A percentile compares a stretch with the other conserved stretches of the same genome.
Conservation (phyloP, 257 asterid species). For the Solanum clarkiae region DNA sequence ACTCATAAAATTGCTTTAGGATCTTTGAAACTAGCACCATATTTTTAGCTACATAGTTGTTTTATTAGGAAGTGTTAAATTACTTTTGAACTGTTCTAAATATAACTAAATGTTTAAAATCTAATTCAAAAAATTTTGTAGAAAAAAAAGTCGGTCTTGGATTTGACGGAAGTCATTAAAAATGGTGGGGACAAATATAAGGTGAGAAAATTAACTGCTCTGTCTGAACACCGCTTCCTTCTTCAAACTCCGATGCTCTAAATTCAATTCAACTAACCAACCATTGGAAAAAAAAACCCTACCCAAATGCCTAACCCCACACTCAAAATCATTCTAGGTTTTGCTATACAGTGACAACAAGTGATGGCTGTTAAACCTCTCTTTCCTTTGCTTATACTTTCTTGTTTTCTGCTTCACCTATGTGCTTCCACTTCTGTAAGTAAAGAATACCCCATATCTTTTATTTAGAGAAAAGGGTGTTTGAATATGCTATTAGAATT, state of each 20-base stretch:
- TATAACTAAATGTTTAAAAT: not conserved
- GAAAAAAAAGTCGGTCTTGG: not conserved
- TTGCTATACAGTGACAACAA: not conserved
- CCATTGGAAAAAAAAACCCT: not conserved
- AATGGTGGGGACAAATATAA: not conserved
- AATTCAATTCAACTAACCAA: not conserved
- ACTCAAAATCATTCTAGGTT: constrained; percentile 2
- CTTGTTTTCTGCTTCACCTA: constrained; percentile 17
- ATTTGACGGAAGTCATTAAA: not conserved
- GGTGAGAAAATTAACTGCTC: not conserved
- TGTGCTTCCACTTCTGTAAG: constrained; percentile 35
- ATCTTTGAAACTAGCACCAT: too few species aligned
- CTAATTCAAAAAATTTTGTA: not conserved
- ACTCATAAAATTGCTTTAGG: too few species aligned
- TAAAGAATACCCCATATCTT: not conserved
- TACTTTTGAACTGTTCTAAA: too few species aligned
- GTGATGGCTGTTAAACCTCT: constrained; percentile 13
- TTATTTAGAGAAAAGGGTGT: not conserved
- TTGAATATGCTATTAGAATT: not conserved
- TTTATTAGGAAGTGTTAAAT: too few species aligned
- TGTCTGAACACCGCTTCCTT: not conserved
- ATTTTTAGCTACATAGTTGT: too few species aligned
- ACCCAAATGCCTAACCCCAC: not conserved
- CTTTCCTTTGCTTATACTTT: constrained; percentile 13
- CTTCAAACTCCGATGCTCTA: not conserved